Evolutionary conservation across 495 filamentous ascomycete genomes (phyloP), one percentile per base, ranked within the genome.

Genomic region (Poronia punctata): DNA sequence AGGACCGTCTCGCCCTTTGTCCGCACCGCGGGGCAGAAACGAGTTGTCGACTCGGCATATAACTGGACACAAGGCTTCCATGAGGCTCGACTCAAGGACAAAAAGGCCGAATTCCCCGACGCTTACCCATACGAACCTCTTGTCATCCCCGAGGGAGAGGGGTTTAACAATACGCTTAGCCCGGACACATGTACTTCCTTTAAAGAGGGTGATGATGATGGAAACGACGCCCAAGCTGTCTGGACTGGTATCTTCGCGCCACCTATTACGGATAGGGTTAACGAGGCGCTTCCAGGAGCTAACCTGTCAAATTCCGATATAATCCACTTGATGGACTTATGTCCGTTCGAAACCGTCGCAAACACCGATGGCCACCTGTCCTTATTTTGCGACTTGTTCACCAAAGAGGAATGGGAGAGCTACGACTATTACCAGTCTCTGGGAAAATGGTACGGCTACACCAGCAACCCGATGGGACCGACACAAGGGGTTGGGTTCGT

Each of bases 401-500:
- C 68, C 0, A 43, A 63, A 18, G 46, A 63, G 1, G 86, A 95
- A 57, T 95, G 83, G 83, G 46, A 60, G 1, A 52, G 74, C 16
- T 95, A 89, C 60, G 76, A 86, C 56, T 89, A 90, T 61, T 79
- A 77, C 59, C 76, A 85, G 50, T 71, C 76, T 0, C 61, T 95
- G 1, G 75, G 71, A 14, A 93, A 93, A 49, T 93, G 80, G 68
- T 95, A 92, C 57, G 79, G 80, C 24, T 87, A 74, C 60, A 76
- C 80, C 4, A 73, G 87, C 10, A 87, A 84, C 59, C 74, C 76
- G 0, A 70, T 93, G 0, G 88, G 82, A 0, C 73, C 86, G 14
- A 84, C 83, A 0, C 87, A 88, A 60, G 87, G 88, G 0, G 81
- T 88, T 16, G 88, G 88, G 1, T 95, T 79, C 52, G 78, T 78